Evolutionary conservation across 306 rosid genomes (phyloP), one percentile per base, ranked within the genome.

Genomic region (Leucaena leucocephala): DNA sequence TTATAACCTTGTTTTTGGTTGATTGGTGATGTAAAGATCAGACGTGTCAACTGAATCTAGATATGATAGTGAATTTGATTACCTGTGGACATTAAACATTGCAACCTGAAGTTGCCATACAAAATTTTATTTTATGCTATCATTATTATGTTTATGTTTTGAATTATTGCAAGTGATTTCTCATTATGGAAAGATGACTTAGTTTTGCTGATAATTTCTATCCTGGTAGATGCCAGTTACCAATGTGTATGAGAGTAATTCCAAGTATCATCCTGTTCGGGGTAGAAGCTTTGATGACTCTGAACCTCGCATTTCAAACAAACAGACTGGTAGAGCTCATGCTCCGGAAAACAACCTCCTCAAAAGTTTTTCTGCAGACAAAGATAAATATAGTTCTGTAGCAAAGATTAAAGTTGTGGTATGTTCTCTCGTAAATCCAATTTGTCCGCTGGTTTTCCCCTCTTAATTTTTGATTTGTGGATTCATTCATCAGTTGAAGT

Each of bases 341-440:
- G 85, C 82, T 84, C 59, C 92, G 34, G 98, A 93, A 35, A 91
- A 80, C 88, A 88, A 62, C 43, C 81, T 93, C 76, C 78, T 86
- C 54, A 93, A 84, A 82, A 91, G 81, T 74, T 76, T 91, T 64
- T 86, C 93, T 44, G 83, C 84, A 11, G 97, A 93, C 77, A 93
- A 91, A 83, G 93, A 87, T 87, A 93, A 87, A 77, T 74, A 93
- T 8, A 91, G 89, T 78, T 80, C 89, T 79, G 95, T 93, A 9
- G 98, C 98, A 58, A 93, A 93, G 87, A 93, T 93, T 62, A 93
- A 91, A 93, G 98, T 93, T 70, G 98, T 93, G 93, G 98, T 93
- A 88, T 74, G 94, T 83, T 68, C 63, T 72, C 36, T 74, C 43
- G 72, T 22, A 68, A 63, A 57, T 68, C 63, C 10, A 14, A 22